Evolutionary conservation across 148 eudicot genomes (phyloP), one percentile per base, ranked within the genome.

Genomic region (Suaeda aralocaspica): DNA sequence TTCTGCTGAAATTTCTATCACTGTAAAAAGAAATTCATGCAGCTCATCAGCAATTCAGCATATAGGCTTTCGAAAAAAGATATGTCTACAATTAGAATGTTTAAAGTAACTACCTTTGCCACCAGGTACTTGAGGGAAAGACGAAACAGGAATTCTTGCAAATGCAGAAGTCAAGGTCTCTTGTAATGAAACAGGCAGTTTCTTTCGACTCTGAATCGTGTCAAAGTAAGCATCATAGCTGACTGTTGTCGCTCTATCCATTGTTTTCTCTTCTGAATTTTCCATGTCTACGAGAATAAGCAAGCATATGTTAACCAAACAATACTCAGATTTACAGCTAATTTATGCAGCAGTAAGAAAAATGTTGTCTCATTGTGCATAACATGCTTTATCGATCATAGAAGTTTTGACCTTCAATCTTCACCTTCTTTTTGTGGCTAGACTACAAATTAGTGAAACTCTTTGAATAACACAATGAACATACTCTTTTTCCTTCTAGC

Each of bases 101-200:
- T 24, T 22, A 31, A 12, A 21, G n/a, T 0, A 9, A 14, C 42
- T n/a, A 94, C 98, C 95, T 91, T 91, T 87, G 72, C 98, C 98
- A 36, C 89, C 84, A 59, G 90, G 89, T 65, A 94, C 98, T 61
- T 82, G 67, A 1, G 98, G 98, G 64, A 94, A 94, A 45, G 96
- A 82, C 24, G 92, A 84, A 63, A 87, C 98, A 9, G 89, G 89
- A 53, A 91, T 86, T n/a, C 39, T 82, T 9, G 87, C 81, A 61
- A 94, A 93, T 33, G 98, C 92, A 50, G 74, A 77, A 1, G 96
- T 91, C 61, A 93, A 79, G 8, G 87, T 55, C 72, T 91, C 92
- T 73, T 89, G 97, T 49, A 93, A 68, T 52, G 88, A 55, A 4
- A 15, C 49, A 0, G 98, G 82, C 67, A 93, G 73, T 73, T 85